Base-by-base conservation (phyloP, 257 asterid species). In the Solanum pimpinellifolium region DNA sequence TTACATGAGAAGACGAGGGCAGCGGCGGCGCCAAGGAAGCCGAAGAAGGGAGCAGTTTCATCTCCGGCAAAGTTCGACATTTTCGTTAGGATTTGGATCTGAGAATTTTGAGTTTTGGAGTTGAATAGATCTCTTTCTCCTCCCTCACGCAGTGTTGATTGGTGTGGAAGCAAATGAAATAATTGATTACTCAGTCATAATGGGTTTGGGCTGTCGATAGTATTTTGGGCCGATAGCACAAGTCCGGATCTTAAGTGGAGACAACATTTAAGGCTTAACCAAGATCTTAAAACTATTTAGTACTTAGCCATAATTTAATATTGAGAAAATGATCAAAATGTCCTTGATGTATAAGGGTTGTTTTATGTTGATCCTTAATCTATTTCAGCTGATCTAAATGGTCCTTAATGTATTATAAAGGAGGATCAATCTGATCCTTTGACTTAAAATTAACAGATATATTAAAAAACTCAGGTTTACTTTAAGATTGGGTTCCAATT, bases 21-120 rank as follows among this genome's bases (percentile, higher is more conserved):
- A 16, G 96, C 92, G 16, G 96, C 94, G 82, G 95, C 95, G 87
- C 95, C 95, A 86, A 93, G 95, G 88, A 93, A 93, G 86, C 95
- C 95, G 90, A 93, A 93, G 87, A 93, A 92, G 8, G 96, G 96
- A 87, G 96, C 96, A 88, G 96, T 92, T 91, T 93, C 96, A 92
- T 93, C 96, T 88, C 96, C 96, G 90, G 92, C 88, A 91, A 93
- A 93, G 84, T 91, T 81, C 78, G 96, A 90, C 91, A 81, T 69
- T 65, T 9, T 65, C 11, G 41, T 18, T 83, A 5, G 33, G 85
- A 72, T 83, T 49, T 69, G 76, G 82, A 87, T 84, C 85, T 87
- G 87, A 74, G 49, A 73, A 70, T 10, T 23, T 68, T 11, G 49
- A 23, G 59, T n/a, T 47, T 44, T 80, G 60, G 81, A 72, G 75